Percentiles rank a stretch among this genome's conserved stretches.
phyloP scores from a whole-genome alignment of 1,284 basidiomycete species.

The Cutaneotrichosporon spelunceum region DNA sequence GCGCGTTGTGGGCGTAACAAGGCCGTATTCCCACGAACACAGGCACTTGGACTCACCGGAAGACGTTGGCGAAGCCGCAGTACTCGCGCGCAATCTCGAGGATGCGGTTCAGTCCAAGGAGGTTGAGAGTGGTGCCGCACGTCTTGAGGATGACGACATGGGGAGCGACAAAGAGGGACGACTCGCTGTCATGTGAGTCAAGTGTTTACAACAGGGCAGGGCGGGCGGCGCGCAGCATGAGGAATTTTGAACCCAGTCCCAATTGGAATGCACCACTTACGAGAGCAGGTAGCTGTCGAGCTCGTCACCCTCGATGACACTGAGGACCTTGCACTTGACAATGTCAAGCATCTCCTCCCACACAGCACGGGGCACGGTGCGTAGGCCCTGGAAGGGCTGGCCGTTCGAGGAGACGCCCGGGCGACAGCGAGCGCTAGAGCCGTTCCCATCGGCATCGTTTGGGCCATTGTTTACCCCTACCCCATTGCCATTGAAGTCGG shows the following conservation, averaged over 20 bases:
- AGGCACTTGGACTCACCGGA: constrained; percentile 58
- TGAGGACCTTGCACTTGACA: constrained; percentile 95
- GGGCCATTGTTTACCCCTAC: constrained; percentile 3
- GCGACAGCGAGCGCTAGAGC: constrained; percentile 3
- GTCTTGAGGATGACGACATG: constrained; percentile 98
- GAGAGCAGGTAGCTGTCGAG: constrained; percentile 94
- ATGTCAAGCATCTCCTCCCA: constrained; percentile 99
- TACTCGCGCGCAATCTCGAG: constrained; percentile 80
- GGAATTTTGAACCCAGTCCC: not conserved
- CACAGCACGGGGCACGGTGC: constrained; percentile 67
- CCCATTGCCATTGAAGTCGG: not conserved
- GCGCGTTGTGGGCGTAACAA: not conserved
- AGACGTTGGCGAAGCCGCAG: constrained; percentile 69
- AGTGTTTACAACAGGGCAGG: not conserved
- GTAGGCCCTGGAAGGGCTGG: constrained; percentile 23
- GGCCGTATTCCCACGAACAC: not conserved
- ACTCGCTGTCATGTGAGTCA: constrained; percentile 66
- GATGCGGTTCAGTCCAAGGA: constrained; percentile 87
- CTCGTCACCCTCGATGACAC: constrained; percentile 77
- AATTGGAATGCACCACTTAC: constrained; percentile 55
- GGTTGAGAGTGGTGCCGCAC: constrained; percentile 96
- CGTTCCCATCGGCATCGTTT: not conserved
- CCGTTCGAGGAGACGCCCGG: constrained; percentile 17
- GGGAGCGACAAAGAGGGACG: constrained; percentile 91
- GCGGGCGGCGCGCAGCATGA: not conserved